Evolutionary conservation across 2,329 filamentous ascomycete species (phyloP), one percentile per base, ranked within the genome.

Genomic region (Huntiella moniliformis): DNA sequence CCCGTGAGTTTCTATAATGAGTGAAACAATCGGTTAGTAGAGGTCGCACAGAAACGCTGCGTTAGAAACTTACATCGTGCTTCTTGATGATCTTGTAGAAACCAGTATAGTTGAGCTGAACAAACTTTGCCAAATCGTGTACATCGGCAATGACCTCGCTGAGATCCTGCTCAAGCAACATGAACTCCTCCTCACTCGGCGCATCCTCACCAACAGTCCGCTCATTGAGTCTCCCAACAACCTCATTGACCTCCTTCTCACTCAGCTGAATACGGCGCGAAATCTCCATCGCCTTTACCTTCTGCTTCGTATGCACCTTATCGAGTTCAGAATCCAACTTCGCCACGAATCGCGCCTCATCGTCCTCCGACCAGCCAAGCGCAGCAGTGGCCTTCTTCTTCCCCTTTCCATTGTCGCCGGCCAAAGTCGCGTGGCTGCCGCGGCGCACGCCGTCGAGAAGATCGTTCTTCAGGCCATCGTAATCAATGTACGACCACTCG

Each of bases 21-120:
- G 11, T n/a, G 12, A 36, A 32, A 38, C 4, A 5, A 11, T 10
- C n/a, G n/a, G 53, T 59, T 51, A 59, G 49, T 39, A 3, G 17
- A 12, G 4, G 54, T 40, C 35, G 42, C 34, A 41, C 32, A 12
- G 22, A 35, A 2, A 35, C 32, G 42, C 45, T 38, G 33, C 16
- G 42, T 18, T 10, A 4, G 8, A 34, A 33, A 52, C 81, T 55
- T 63, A 88, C 83, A 65, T 95, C 91, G 62, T 98, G 91, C 70
- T 98, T 98, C 71, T 98, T 98, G 63, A 98, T 94, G 52, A 98
- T 98, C 70, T 98, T 98, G 68, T 95, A 92, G 61, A 98, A 98
- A 4, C 91, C 91, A 0, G 88, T 96, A 60, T 98, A 98, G 65
- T 98, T 98, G 58, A 98, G 67, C 66, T 95, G 88, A 5, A 93